Evolutionary conservation across 768 basidiomycete genomes (phyloP).

Genomic region (Psilocybe tampanensis): DNA sequence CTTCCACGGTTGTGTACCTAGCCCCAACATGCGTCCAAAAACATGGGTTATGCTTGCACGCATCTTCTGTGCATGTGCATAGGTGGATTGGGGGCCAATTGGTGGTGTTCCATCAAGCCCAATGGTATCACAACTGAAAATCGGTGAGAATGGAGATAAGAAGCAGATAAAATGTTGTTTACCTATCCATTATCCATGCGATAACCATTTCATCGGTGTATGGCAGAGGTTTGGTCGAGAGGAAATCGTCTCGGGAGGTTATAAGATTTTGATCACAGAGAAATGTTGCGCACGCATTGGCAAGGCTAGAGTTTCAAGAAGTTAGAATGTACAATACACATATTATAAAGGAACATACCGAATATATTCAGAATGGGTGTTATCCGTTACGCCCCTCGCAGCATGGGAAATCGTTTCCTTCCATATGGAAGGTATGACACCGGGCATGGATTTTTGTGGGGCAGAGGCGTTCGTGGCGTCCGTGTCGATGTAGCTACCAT

Average conservation of each 20-base stretch:
- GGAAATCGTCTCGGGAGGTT: conserved; percentile 4
- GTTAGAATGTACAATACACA: background rate
- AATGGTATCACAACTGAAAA: conserved; percentile 15
- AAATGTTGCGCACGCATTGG: conserved; percentile 4
- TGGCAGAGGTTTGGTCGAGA: conserved; percentile 1
- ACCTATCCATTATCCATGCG: conserved; percentile 16
- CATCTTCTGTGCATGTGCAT: conserved; percentile 39
- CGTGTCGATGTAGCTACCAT: too few relatives aligned
- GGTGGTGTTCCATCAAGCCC: conserved; percentile 10
- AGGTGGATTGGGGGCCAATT: conserved; percentile 16
- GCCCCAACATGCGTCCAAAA: conserved; percentile 27
- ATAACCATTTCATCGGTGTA: conserved; percentile 12
- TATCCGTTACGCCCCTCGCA: conserved; percentile 4
- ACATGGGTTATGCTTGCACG: conserved; percentile 31
- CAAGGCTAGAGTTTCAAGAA: conserved; percentile 3
- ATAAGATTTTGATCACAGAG: conserved; percentile 3
- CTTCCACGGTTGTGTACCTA: conserved; percentile 32
- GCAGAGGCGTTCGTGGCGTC: too few relatives aligned
- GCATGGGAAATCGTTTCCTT: background rate
- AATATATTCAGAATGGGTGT: background rate
- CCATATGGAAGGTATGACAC: background rate
- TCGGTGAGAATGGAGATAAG: too few relatives aligned
- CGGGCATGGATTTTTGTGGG: too few relatives aligned
- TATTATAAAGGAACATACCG: background rate
- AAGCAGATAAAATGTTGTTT: background rate